Percentiles rank a stretch among this genome's conserved stretches.
phyloP scores from a whole-genome alignment of 2,329 filamentous ascomycete genomes.

The Trematosphaeria pertusa region DNA sequence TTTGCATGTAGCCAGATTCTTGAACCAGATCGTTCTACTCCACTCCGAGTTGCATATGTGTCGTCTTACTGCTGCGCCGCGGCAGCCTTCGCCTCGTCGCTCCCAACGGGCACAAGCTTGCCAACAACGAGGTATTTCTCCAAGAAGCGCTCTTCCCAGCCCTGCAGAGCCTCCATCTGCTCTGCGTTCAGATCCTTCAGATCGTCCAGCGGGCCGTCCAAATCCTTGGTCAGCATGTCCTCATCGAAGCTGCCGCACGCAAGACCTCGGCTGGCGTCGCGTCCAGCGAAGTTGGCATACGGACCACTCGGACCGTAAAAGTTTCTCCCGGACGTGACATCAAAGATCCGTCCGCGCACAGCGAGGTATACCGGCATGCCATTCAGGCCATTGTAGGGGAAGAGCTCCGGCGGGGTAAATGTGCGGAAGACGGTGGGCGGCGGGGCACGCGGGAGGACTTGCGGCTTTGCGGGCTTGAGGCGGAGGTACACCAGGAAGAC shows the following conservation, averaged over 20 bases:
- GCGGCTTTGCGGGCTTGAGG: conserved; percentile 61
- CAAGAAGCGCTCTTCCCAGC: conserved; percentile 92
- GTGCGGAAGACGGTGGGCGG: conserved; percentile 84
- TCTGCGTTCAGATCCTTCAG: conserved; percentile 75
- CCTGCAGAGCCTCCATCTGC: conserved; percentile 81
- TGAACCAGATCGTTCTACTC: too few relatives aligned
- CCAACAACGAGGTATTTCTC: conserved; percentile 98
- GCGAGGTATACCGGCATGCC: conserved; percentile 82
- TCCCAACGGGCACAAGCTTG: conserved; percentile 73
- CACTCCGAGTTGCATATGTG: too few relatives aligned
- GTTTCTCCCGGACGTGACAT: conserved; percentile 84
- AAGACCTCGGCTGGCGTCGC: conserved; percentile 87
- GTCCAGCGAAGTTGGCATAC: conserved; percentile 94
- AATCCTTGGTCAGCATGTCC: conserved; percentile 91
- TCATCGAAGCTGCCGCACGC: conserved; percentile 93
- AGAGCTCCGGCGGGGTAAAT: conserved; percentile 82
- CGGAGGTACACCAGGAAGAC: conserved; percentile 64
- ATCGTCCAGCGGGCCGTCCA: conserved; percentile 81
- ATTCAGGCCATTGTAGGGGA: conserved; percentile 81
- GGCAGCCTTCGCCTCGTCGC: conserved; percentile 58
- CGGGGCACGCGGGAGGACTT: conserved; percentile 61
- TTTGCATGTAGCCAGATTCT: too few relatives aligned
- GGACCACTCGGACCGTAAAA: conserved; percentile 97
- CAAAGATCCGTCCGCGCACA: conserved; percentile 90
- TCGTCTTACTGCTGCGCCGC: conserved; percentile 26